Conservation (phyloP, 495 filamentous ascomycete species). For the Daldinia loculata region DNA sequence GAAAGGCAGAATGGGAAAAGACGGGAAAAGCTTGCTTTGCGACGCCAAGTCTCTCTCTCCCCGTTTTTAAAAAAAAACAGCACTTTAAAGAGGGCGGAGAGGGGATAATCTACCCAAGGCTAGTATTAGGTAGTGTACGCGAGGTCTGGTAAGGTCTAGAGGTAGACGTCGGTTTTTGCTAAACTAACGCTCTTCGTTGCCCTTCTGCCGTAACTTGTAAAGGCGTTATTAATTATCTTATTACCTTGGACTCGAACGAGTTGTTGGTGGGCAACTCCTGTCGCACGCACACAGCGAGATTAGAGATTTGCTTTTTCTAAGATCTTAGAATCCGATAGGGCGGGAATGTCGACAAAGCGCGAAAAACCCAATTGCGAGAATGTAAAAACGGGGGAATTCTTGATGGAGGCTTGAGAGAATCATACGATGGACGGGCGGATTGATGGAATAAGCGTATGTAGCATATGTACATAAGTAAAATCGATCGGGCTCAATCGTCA, state of each 20-base stretch:
- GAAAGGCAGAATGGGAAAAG: slow-evolving; percentile 12
- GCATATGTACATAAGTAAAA: slow-evolving; percentile 7
- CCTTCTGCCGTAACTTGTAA: not conserved
- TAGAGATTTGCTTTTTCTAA: slow-evolving; percentile 33
- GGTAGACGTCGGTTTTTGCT: slow-evolving; percentile 7
- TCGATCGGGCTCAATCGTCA: slow-evolving; percentile 40
- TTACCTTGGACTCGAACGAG: not conserved
- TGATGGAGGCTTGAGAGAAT: slow-evolving; percentile 34
- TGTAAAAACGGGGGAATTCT: slow-evolving; percentile 32
- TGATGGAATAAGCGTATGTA: slow-evolving; percentile 10
- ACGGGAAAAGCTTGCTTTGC: slow-evolving; percentile 42
- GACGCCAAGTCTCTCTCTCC: slow-evolving; percentile 41
- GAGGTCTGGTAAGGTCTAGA: slow-evolving; percentile 2
- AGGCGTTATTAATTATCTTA: slow-evolving; percentile 9
- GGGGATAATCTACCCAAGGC: slow-evolving; percentile 10
- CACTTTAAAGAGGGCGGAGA: slow-evolving; percentile 15
- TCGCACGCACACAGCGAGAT: slow-evolving; percentile 33
- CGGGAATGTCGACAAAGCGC: slow-evolving; percentile 25
- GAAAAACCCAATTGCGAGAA: slow-evolving; percentile 29
- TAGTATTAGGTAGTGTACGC: slow-evolving; percentile 13
- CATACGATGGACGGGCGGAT: slow-evolving; percentile 27
- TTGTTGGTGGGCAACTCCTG: slow-evolving; percentile 15
- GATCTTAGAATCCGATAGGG: slow-evolving; percentile 41
- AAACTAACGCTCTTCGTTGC: slow-evolving; percentile 4
- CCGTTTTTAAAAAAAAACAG: slow-evolving; percentile 25